These are phyloP conservation scores for Trypanosomatidae sp. DNA, from an alignment of 208 protist genomes.

Conservation along the genomic window DNA sequence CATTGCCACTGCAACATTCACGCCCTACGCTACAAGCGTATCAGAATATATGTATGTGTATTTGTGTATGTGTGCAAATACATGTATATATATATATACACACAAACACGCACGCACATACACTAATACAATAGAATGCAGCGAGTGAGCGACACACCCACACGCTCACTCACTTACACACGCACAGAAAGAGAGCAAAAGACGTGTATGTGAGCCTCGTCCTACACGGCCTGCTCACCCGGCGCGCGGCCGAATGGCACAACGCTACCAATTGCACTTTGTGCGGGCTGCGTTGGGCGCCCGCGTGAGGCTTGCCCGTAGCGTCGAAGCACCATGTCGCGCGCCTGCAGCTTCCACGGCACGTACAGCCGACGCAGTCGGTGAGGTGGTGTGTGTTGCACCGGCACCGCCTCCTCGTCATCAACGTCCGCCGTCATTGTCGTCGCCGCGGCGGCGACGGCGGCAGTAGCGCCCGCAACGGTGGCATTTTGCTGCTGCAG, in stretches of 20 bases:
- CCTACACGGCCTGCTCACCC: constrained; percentile 45
- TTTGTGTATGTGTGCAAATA: background rate
- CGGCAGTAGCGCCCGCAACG: too few species aligned
- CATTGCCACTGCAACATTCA: constrained; percentile 79
- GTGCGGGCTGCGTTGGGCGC: constrained; percentile 22
- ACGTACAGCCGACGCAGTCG: constrained; percentile 45
- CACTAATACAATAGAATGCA: background rate
- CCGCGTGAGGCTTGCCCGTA: constrained; percentile 53
- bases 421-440: constrained; percentile 6
- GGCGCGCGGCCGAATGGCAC: constrained; percentile 68
- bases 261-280: constrained; percentile 64
- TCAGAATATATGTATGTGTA: background rate
- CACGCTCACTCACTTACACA: too few species aligned
- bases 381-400: constrained; percentile 26
- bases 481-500: constrained; percentile 8
- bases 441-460: constrained; percentile 11
- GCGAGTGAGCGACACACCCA: background rate
- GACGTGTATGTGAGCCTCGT: background rate
- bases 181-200: constrained; percentile 2
- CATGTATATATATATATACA: background rate
- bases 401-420: constrained; percentile 1
- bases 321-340: constrained; percentile 60
- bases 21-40: background rate
- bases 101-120: background rate
- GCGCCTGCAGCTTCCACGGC: constrained; percentile 51